Evolutionary conservation across 257 asterid species (phyloP), one percentile per base, ranked within the genome.

Genomic region (Solanum virginianum): DNA sequence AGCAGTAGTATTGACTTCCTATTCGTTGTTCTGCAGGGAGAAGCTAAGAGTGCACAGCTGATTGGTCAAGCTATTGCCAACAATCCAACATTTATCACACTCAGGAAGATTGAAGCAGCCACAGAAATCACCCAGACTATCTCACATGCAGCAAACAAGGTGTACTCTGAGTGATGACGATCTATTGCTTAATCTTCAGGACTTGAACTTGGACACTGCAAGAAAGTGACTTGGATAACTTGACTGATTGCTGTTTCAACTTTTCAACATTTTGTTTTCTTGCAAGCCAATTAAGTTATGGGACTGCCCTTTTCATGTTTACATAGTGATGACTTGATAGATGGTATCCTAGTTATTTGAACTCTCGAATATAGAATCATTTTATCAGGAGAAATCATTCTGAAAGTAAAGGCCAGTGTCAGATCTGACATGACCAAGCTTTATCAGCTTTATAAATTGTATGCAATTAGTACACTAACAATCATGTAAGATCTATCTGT

Each of bases 41-140:
- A 96, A 89, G 99, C 99, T 72, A 94, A 90, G 93, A 96, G 99
- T 90, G 99, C 99, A 36, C 94, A 92, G 85, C 89, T 96, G 90
- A 96, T 96, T 65, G 99, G 99, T 82, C 93, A 92, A 92, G 97
- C 98, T 16, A 94, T 96, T 70, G 86, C 99, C 80, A 94, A 90
- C 90, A 94, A 94, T 80, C 98, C 98, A 6, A 98, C 99, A 15
- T 96, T 96, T 82, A 92, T 94, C 82, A 93, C 97, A 1, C 93
- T 96, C 39, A 91, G 99, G 95, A 92, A 92, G 87, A 96, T 96
- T 11, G 99, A 96, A 89, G 99, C 98, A 66, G 94, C 98, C 3
- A 89, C 91, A 90, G 99, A 96, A 10, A 94, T 96, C 81, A 89
- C 99, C 3, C 91, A 90, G 86, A 90, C 92, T 3, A 84, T 96